Conservation (phyloP, 1,139 yeast genomes). For the Nematodospora anomalae region DNA sequence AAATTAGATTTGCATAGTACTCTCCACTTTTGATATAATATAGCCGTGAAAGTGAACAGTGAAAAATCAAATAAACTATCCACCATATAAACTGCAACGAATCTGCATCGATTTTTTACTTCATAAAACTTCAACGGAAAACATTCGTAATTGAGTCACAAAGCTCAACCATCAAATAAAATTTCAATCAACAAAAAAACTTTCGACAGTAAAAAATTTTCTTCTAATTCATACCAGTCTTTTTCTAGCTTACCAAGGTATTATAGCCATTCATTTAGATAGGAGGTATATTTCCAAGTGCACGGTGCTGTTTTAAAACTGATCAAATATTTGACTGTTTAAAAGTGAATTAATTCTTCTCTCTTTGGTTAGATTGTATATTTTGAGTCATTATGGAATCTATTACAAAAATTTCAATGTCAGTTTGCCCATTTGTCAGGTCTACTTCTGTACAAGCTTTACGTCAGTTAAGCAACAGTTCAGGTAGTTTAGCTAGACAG, state of each 20-base stretch:
- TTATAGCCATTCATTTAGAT: too few species aligned
- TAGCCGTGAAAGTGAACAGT: too few species aligned
- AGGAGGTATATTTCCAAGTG: too few species aligned
- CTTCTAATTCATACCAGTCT: not conserved
- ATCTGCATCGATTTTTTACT: too few species aligned
- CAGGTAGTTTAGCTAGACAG: slow-evolving; percentile 53
- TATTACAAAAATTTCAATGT: slow-evolving; percentile 72
- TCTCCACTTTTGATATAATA: too few species aligned
- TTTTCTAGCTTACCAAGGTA: not conserved
- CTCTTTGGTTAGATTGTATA: not conserved
- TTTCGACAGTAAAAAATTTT: not conserved
- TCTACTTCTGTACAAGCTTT: slow-evolving; percentile 63
- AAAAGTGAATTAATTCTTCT: not conserved
- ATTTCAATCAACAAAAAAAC: not conserved
- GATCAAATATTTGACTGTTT: not conserved
- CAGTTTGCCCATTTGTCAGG: slow-evolving; percentile 83
- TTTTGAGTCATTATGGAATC: slow-evolving; percentile 60
- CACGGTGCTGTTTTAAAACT: too few species aligned
- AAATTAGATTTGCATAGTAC: too few species aligned
- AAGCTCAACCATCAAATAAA: too few species aligned
- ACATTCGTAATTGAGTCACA: too few species aligned
- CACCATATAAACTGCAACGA: too few species aligned
- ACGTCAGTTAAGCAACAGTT: slow-evolving; percentile 46
- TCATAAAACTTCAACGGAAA: too few species aligned
- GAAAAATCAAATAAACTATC: too few species aligned